Percentiles rank a stretch among this genome's conserved stretches.
These are phyloP conservation scores for Ramaria sp. DNA, from an alignment of 768 basidiomycete genomes.

Conservation along the genomic window DNA sequence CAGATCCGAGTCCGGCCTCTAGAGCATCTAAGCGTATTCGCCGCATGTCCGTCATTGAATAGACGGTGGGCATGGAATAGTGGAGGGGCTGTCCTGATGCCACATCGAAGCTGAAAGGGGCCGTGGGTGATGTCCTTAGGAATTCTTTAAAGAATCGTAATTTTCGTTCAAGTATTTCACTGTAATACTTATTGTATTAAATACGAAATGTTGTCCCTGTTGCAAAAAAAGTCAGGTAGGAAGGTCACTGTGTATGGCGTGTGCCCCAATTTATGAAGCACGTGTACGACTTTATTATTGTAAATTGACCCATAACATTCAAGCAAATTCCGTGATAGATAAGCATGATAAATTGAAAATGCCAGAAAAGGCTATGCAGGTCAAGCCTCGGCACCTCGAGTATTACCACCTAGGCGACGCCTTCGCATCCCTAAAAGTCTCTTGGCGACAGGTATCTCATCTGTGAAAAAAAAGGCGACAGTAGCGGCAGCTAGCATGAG, in stretches of 20 bases:
- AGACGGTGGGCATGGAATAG: background rate
- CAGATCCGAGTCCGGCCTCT: background rate
- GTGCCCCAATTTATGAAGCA: background rate
- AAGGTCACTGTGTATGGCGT: too few relatives aligned
- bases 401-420: background rate
- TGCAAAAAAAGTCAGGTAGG: too few relatives aligned
- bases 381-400: background rate
- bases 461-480: conserved; percentile 38
- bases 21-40: background rate
- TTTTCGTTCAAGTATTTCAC: too few relatives aligned
- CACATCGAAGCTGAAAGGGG: too few relatives aligned
- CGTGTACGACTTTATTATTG: background rate
- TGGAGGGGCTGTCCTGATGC: too few relatives aligned
- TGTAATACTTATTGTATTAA: too few relatives aligned
- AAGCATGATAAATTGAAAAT: background rate
- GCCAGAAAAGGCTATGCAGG: background rate
- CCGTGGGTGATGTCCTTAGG: too few relatives aligned
- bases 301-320: background rate
- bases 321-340: background rate
- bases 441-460: conserved; percentile 31
- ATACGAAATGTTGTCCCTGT: too few relatives aligned
- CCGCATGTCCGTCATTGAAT: background rate
- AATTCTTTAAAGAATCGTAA: too few relatives aligned
- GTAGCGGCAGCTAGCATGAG: conserved; percentile 29
- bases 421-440: conserved; percentile 16